These are phyloP conservation scores for Barnettozyma populi DNA, from an alignment of 805 yeast species.

Conservation along the genomic window DNA sequence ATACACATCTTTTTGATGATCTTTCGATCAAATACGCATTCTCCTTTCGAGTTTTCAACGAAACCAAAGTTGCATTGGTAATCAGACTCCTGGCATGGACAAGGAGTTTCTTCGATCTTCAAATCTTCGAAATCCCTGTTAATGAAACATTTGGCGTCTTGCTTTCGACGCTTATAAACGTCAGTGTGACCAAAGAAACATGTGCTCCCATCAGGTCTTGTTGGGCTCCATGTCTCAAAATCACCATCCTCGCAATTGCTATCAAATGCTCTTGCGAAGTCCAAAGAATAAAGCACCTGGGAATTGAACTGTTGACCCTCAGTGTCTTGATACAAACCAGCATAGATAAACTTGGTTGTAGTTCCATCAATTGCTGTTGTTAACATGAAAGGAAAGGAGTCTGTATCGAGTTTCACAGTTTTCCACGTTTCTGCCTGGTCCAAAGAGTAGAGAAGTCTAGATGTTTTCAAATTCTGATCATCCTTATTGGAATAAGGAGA, in stretches of 20 bases:
- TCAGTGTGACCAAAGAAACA: conserved; percentile 73
- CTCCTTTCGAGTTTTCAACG: conserved; percentile 30
- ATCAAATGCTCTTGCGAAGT: conserved; percentile 53
- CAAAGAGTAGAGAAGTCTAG: conserved; percentile 47
- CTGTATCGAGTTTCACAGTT: conserved; percentile 38
- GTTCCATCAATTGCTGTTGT: conserved; percentile 69
- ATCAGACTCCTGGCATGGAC: conserved; percentile 59
- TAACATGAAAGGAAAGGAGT: conserved; percentile 38
- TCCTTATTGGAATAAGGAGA: conserved; percentile 23
- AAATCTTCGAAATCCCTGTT: conserved; percentile 35
- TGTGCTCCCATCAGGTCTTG: conserved; percentile 33
- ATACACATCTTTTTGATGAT: conserved; percentile 31
- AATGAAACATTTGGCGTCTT: conserved; percentile 53
- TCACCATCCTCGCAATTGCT: conserved; percentile 41
- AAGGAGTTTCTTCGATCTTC: conserved; percentile 44
- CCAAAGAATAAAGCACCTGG: conserved; percentile 34
- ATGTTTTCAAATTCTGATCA: conserved; percentile 31
- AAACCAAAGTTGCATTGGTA: conserved; percentile 67
- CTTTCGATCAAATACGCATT: conserved; percentile 41
- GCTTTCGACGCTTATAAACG: conserved; percentile 59
- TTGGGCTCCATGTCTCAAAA: conserved; percentile 54
- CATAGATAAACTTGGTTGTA: conserved; percentile 52
- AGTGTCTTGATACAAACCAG: conserved; percentile 32
- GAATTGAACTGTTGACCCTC: conserved; percentile 3
- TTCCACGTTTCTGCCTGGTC: conserved; percentile 73